These are phyloP conservation scores for Fusarium buxicola DNA, from an alignment of 2,329 filamentous ascomycete species.

Conservation along the genomic window DNA sequence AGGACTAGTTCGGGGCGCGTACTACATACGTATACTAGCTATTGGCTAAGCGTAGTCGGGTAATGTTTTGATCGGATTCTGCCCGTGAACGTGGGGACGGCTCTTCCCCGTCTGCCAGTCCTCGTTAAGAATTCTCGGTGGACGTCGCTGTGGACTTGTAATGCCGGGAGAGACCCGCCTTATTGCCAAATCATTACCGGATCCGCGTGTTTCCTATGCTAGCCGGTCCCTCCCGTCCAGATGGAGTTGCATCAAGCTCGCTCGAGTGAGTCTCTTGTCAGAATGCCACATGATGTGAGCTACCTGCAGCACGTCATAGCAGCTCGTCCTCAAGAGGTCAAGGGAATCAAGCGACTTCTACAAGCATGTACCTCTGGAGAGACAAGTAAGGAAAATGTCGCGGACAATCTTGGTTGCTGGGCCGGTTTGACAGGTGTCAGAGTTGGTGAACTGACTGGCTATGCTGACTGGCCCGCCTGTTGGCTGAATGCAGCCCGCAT, in stretches of 20 bases:
- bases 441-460: neutral
- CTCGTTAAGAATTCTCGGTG: conserved; percentile 8
- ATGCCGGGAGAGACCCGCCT: conserved; percentile 19
- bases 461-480: conserved; percentile 4
- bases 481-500: conserved; percentile 3
- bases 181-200: conserved; percentile 38
- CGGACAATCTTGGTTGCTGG: conserved; percentile 15
- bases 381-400: conserved; percentile 41
- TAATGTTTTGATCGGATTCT: conserved; percentile 23
- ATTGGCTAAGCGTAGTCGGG: conserved; percentile 16
- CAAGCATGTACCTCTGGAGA: conserved; percentile 17
- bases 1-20: conserved; percentile 11
- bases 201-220: conserved; percentile 44
- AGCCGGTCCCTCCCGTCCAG: conserved; percentile 34
- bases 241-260: conserved; percentile 16
- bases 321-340: conserved; percentile 22
- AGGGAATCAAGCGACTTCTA: neutral
- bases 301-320: conserved; percentile 35
- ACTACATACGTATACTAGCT: no score
- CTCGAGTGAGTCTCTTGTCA: conserved; percentile 22
- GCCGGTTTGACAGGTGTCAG: neutral
- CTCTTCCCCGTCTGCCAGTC: neutral
- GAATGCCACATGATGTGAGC: conserved; percentile 40
- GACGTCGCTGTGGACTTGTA: conserved; percentile 19
- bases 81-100: conserved; percentile 2